Conservation (phyloP, 352 stramenopile genomes). For the Phytopythium delawarense region DNA sequence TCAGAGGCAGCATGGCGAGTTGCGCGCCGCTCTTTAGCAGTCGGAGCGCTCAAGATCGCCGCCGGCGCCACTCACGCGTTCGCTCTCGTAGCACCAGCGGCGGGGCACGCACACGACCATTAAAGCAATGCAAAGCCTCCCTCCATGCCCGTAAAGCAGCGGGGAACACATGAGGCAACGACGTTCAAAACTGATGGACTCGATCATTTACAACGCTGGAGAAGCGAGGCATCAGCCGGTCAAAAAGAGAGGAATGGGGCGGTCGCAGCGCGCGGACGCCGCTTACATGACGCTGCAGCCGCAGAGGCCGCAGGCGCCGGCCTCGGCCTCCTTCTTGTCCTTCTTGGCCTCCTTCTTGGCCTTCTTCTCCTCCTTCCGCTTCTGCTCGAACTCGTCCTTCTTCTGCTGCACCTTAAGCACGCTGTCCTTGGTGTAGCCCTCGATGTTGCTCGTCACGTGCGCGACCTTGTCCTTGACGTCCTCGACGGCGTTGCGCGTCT, state of each 20-base stretch:
- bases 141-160: not conserved
- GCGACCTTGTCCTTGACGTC: constrained; percentile 37
- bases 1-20: not conserved
- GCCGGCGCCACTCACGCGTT: not conserved
- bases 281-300: constrained; percentile 63
- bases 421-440: constrained; percentile 72
- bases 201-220: not conserved
- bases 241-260: not conserved
- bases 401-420: constrained; percentile 58
- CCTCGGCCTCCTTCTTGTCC: constrained; percentile 37
- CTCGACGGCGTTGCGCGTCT: constrained; percentile 34
- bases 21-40: not conserved
- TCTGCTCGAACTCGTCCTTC: constrained; percentile 42
- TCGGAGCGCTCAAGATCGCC: not conserved
- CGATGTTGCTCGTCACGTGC: constrained; percentile 40
- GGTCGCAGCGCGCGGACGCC: not conserved
- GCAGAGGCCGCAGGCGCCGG: constrained; percentile 44
- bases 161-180: not conserved
- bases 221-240: not conserved
- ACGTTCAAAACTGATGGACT: constrained; percentile 4
- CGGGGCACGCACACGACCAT: not conserved
- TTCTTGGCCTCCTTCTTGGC: constrained; percentile 35
- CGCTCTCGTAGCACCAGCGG: not conserved
- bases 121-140: not conserved
- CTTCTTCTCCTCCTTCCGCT: constrained; percentile 40